A percentile compares a stretch with the other conserved stretches of the same genome.
phyloP scores from a whole-genome alignment of 2,329 filamentous ascomycete species.

The Aspergillus nomiae region DNA sequence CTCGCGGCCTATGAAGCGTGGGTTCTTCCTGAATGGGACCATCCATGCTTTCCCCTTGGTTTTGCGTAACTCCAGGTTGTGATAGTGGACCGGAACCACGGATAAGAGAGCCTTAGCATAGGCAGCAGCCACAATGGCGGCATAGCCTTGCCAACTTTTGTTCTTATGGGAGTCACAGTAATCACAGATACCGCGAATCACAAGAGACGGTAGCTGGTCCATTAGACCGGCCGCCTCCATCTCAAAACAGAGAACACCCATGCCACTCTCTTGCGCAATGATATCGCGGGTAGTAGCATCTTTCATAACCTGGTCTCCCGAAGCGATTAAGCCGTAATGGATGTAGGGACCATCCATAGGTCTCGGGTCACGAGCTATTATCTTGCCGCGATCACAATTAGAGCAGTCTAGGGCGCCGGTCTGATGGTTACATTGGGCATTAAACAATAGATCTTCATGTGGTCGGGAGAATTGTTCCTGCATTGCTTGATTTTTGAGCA shows the following conservation, averaged over 20 bases:
- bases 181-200: not conserved
- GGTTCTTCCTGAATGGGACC: not conserved
- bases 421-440: slow-evolving; percentile 13
- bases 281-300: slow-evolving; percentile 20
- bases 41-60: not conserved
- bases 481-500: not conserved
- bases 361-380: slow-evolving; percentile 16
- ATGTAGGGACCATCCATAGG: slow-evolving; percentile 10
- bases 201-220: not conserved
- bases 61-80: not conserved
- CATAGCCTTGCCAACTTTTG: not conserved
- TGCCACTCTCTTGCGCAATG: slow-evolving; percentile 13
- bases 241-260: slow-evolving; percentile 16
- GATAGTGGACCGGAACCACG: not conserved
- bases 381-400: slow-evolving; percentile 18
- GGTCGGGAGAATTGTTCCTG: slow-evolving; percentile 14
- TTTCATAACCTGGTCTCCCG: slow-evolving; percentile 28
- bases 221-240: not conserved
- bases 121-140: not conserved
- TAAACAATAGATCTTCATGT: slow-evolving; percentile 15
- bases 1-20: not conserved
- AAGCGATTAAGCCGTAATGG: slow-evolving; percentile 31
- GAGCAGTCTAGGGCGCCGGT: slow-evolving; percentile 6
- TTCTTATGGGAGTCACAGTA: not conserved
- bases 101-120: not conserved